phyloP scores from a whole-genome alignment of 768 basidiomycete genomes.

The Lactarius psammicola region DNA sequence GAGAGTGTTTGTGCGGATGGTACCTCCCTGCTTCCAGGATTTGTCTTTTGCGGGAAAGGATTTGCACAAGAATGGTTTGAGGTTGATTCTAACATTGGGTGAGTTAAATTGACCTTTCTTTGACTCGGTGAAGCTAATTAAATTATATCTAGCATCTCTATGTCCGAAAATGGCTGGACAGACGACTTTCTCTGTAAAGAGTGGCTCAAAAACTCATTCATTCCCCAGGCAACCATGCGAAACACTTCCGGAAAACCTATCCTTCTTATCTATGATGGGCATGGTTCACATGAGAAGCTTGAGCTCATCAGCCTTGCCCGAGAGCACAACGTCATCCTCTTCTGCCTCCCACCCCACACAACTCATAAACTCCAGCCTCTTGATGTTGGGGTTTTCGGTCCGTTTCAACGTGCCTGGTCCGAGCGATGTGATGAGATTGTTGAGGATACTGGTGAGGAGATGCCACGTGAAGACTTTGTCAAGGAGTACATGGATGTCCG shows the following conservation, averaged over 20 bases:
- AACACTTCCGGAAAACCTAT: background rate
- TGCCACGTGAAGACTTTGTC: background rate
- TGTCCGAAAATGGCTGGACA: slow-evolving; percentile 8
- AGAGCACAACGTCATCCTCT: too few relatives aligned
- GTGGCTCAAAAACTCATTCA: slow-evolving; percentile 3
- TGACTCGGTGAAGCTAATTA: too few relatives aligned
- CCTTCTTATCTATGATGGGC: slow-evolving; percentile 15
- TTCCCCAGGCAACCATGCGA: background rate
- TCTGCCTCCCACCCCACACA: slow-evolving; percentile 2
- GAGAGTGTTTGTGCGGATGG: slow-evolving; percentile 9
- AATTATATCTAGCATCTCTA: background rate
- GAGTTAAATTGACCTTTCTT: too few relatives aligned
- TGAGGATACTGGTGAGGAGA: background rate
- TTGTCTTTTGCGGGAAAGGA: background rate
- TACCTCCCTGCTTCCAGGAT: background rate
- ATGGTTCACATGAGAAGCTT: slow-evolving; percentile 3
- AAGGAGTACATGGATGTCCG: background rate
- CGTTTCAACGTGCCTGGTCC: too few relatives aligned
- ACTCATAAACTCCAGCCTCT: slow-evolving; percentile 13
- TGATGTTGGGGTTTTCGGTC: slow-evolving; percentile 2
- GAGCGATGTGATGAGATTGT: background rate
- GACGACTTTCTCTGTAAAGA: slow-evolving; percentile 1
- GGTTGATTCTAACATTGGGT: background rate
- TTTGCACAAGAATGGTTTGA: background rate
- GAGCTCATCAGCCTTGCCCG: too few relatives aligned